phyloP scores from a whole-genome alignment of 2,329 filamentous ascomycete species.

The Amauroascus verrucosus region DNA sequence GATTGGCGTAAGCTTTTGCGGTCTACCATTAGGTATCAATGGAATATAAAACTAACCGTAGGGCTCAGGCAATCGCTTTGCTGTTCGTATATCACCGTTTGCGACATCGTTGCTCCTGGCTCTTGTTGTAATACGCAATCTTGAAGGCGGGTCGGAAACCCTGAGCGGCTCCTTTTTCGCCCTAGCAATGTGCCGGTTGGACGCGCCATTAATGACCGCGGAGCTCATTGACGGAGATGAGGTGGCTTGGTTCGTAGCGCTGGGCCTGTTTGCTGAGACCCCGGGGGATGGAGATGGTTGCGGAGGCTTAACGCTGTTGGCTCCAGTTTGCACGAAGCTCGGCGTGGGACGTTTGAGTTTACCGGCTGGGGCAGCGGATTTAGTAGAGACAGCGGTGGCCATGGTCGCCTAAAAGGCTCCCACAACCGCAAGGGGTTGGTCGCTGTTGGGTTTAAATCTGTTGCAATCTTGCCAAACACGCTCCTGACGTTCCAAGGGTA shows the following conservation, averaged over 20 bases:
- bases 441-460: not conserved
- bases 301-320: slow-evolving; percentile 49
- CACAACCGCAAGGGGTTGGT: slow-evolving; percentile 2
- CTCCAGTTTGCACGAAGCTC: slow-evolving; percentile 48
- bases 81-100: slow-evolving; percentile 25
- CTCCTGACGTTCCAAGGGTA: not conserved
- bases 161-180: slow-evolving; percentile 45
- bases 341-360: slow-evolving; percentile 61
- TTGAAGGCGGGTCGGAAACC: slow-evolving; percentile 26
- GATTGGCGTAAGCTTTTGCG: slow-evolving; percentile 14
- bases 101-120: slow-evolving; percentile 21
- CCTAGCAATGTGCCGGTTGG: slow-evolving; percentile 19
- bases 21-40: not conserved
- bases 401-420: slow-evolving; percentile 23
- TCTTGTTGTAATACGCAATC: slow-evolving; percentile 28
- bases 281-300: slow-evolving; percentile 51
- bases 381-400: slow-evolving; percentile 38
- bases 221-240: slow-evolving; percentile 32
- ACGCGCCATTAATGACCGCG: slow-evolving; percentile 38
- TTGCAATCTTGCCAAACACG: not conserved
- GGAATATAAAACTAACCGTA: slow-evolving; percentile 31
- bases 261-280: slow-evolving; percentile 45
- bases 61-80: slow-evolving; percentile 36
- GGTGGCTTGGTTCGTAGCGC: slow-evolving; percentile 44
- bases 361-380: slow-evolving; percentile 33